Evolutionary conservation across 2,329 filamentous ascomycete species (phyloP).

Genomic region (Ceratocystis alfenasii): DNA sequence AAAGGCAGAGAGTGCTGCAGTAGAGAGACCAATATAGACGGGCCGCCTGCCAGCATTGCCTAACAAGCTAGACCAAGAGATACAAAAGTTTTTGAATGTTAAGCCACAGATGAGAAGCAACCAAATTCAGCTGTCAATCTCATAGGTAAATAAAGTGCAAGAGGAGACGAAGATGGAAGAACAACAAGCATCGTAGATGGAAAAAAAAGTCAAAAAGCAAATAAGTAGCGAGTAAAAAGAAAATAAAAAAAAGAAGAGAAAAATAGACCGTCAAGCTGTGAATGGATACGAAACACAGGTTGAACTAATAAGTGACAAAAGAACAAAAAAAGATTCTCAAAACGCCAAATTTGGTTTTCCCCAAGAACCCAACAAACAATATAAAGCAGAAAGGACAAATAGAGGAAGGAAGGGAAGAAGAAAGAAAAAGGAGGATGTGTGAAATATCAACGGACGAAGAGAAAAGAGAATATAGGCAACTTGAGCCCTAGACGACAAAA

Average conservation of each 20-base stretch:
- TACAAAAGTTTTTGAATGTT: not conserved
- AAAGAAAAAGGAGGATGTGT: slow-evolving; percentile 3
- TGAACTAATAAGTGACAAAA: slow-evolving; percentile 12
- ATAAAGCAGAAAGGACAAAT: slow-evolving; percentile 7
- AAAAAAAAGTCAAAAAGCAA: not conserved
- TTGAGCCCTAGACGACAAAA: slow-evolving; percentile 10
- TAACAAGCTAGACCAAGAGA: not conserved
- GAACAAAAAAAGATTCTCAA: slow-evolving; percentile 12
- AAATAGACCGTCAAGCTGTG: not conserved
- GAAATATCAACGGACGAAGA: slow-evolving; percentile 19
- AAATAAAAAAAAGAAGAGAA: not conserved
- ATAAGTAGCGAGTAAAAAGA: not conserved
- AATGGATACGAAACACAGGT: not conserved
- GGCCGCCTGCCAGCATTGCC: not conserved
- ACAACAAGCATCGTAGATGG: slow-evolving; percentile 39
- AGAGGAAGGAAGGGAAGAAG: not conserved
- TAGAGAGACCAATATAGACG: not conserved
- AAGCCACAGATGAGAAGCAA: not conserved
- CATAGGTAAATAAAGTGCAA: not conserved
- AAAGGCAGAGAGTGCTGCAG: not conserved
- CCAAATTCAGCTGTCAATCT: not conserved
- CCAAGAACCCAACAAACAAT: slow-evolving; percentile 7
- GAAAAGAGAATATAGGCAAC: slow-evolving; percentile 7
- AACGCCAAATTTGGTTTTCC: slow-evolving; percentile 12
- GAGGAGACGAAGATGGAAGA: slow-evolving; percentile 46